Conservation (phyloP, 495 filamentous ascomycete species). For the Rusavskia elegans region DNA sequence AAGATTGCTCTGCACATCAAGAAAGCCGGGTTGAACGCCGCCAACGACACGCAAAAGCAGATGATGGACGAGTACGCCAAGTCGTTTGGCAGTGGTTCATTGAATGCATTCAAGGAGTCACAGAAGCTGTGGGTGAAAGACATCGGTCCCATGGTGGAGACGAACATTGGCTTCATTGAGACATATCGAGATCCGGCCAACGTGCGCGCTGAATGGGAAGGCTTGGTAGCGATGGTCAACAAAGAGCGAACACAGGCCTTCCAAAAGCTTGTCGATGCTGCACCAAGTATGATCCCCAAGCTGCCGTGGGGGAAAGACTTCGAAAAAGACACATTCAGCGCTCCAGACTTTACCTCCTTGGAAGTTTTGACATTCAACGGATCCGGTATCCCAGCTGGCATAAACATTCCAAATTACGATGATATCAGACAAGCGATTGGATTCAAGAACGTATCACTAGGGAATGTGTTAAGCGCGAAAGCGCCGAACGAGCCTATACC, state of each 20-base stretch:
- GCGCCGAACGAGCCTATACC: constrained; percentile 78
- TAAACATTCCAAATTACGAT: constrained; percentile 81
- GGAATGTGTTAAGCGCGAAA: constrained; percentile 83
- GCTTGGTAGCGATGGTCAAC: constrained; percentile 57
- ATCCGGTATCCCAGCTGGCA: constrained; percentile 65
- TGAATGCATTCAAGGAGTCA: constrained; percentile 76
- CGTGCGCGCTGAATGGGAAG: constrained; percentile 93
- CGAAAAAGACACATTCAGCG: constrained; percentile 88
- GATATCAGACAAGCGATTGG: constrained; percentile 82
- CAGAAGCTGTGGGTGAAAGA: constrained; percentile 90
- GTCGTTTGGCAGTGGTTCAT: constrained; percentile 71
- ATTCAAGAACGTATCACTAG: constrained; percentile 96
- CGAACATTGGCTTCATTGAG: constrained; percentile 89
- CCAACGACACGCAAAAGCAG: constrained; percentile 67
- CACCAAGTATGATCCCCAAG: constrained; percentile 68
- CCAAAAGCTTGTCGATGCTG: constrained; percentile 62
- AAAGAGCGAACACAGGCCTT: constrained; percentile 86
- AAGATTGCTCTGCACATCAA: constrained; percentile 55
- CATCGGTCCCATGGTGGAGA: constrained; percentile 76
- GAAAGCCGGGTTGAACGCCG: constrained; percentile 58
- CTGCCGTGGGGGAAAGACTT: constrained; percentile 81
- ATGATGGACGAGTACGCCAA: constrained; percentile 76
- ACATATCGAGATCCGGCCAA: constrained; percentile 91
- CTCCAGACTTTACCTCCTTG: constrained; percentile 83
- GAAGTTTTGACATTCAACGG: constrained; percentile 63